Evolutionary conservation across 805 yeast species (phyloP), one percentile per base, ranked within the genome.

Genomic region (Alloascoidea africana): DNA sequence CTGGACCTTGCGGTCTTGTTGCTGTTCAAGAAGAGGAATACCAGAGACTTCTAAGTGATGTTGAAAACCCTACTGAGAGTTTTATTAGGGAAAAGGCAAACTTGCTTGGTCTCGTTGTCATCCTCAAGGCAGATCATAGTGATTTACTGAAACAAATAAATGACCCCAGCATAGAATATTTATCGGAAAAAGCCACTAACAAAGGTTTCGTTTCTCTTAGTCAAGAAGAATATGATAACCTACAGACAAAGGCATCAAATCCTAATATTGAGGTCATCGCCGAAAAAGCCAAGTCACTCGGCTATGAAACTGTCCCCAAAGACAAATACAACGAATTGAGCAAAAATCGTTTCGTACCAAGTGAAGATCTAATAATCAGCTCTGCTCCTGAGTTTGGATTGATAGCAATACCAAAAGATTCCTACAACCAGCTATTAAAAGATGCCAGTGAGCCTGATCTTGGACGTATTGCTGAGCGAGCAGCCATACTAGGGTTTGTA

Each of bases 151-250:
- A 8, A 23, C 8, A 23, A 23, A 23, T 23, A 8, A n/a, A 23
- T 8, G 13, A 23, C n/a, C 30, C 30, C 8, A 8, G 13, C n/a
- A n/a, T 8, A 23, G 30, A 23, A 23, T 23, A 23, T n/a, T 23
- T 23, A 23, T 23, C 30, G n/a, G 30, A 23, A 23, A 23, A 23
- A n/a, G 30, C 30, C 8, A 8, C 30, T 8, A n/a, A 23, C 13
- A 41, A 44, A 27, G 56, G 54, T 6, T 44, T 55, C 41, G 51
- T 46, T n/a, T 47, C 53, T 11, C 23, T 60, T 13, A 48, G 50
- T 2, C 37, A 38, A 19, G 43, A 36, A 13, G 51, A 40, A 13
- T 41, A 46, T 32, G 41, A 44, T n/a, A 35, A 19, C 11, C 38
- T 45, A 11, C 16, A 14, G 14, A 13, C 16, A 14, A 36, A 35